Conservation (phyloP, 768 basidiomycete species). For the Trametes cingulata region DNA sequence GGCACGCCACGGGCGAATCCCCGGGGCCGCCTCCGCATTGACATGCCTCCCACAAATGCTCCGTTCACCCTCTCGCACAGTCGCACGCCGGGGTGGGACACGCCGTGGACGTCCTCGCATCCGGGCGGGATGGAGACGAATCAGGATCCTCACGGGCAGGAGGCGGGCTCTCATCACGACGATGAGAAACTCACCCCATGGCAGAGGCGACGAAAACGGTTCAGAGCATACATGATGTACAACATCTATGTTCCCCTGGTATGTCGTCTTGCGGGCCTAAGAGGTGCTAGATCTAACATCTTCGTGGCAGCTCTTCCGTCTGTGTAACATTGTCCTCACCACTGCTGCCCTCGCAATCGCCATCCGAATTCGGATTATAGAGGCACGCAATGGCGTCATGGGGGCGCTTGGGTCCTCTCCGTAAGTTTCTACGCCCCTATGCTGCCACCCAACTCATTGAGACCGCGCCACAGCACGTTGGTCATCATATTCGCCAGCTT, state of each 20-base stretch:
- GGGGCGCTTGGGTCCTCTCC: constrained; percentile 84
- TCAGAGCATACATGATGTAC: constrained; percentile 67
- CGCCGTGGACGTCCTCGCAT: constrained; percentile 60
- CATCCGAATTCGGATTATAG: constrained; percentile 65
- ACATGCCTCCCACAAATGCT: constrained; percentile 36
- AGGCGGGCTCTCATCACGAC: constrained; percentile 17
- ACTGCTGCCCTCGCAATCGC: constrained; percentile 78
- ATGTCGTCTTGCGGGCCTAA: constrained; percentile 25
- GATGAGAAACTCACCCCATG: constrained; percentile 28
- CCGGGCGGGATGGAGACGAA: constrained; percentile 17
- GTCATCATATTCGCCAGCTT: constrained; percentile 85
- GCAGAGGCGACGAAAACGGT: constrained; percentile 44
- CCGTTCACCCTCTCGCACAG: constrained; percentile 57
- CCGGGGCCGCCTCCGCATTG: constrained; percentile 28
- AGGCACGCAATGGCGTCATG: constrained; percentile 49
- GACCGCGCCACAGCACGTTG: constrained; percentile 51
- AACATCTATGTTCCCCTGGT: constrained; percentile 83
- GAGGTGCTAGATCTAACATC: constrained; percentile 15
- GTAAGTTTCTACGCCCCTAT: constrained; percentile 43
- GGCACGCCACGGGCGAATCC: constrained; percentile 1
- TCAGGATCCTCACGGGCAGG: neutral
- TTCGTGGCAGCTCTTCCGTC: constrained; percentile 67
- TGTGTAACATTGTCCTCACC: constrained; percentile 83
- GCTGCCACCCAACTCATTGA: neutral
- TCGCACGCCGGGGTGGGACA: constrained; percentile 65